Base-by-base conservation (phyloP, 2,329 filamentous ascomycete genomes). In the Talaromyces funiculosus region DNA sequence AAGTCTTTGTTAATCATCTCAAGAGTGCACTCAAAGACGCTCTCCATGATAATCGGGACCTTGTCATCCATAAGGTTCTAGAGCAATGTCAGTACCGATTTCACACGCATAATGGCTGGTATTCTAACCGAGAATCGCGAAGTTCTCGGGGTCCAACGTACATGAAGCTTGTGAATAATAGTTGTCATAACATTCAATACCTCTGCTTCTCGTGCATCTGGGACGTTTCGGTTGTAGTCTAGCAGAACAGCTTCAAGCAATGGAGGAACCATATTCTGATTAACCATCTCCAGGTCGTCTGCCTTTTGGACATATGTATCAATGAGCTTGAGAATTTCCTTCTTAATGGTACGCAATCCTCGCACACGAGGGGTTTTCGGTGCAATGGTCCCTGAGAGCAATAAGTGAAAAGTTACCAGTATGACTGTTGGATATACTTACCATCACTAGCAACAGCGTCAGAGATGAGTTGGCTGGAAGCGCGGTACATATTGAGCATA, bases 1-100 rank as follows among this genome's bases (percentile, higher is more conserved):
- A 99, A 99, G 77, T 99, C 94, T 80, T 99, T 99, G 85, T 97
- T 99, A 80, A 99, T 99, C 94, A 99, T 99, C 70, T 96, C 92
- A 60, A 99, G 82, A 3, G 94, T 99, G 80, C 93, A 97, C 76
- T 97, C 93, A 70, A 99, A 99, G 26, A 99, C 91, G 67, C 93
- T 95, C 75, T 97, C 92, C 90, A 99, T 96, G 71, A 99, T 97
- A 53, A 88, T 88, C 9, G 94, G 92, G 45, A 99, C 91, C 76
- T 97, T 94, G 72, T 97, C 94, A 74, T 97, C 94, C 95, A 99
- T 99, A 71, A 97, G 82, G 66, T 86, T 85, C 90, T 95, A 59
- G 69, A 61, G 20, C 53, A 59, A 61, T 20, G 69, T 80, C 64
- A 78, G 76, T 61, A 61, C 42, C 42, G 22, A 60, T 65, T 64